These are phyloP conservation scores for Xylaria sp. DNA, from an alignment of 495 filamentous ascomycete species.

Conservation along the genomic window DNA sequence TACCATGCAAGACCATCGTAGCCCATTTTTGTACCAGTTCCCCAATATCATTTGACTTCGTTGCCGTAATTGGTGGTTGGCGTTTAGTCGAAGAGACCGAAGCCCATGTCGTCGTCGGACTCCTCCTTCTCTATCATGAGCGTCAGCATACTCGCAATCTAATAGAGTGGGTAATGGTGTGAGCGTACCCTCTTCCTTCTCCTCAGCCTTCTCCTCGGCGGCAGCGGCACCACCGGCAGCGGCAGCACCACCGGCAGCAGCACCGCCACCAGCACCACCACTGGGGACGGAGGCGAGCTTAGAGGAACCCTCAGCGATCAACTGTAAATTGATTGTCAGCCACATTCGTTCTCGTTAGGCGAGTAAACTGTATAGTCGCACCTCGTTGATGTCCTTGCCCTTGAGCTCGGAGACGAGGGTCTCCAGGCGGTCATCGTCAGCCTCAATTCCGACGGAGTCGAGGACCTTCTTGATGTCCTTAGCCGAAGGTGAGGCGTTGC, in stretches of 20 bases:
- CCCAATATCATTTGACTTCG: constrained; percentile 37
- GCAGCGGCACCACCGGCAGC: constrained; percentile 72
- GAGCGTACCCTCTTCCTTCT: constrained; percentile 73
- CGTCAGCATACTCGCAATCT: constrained; percentile 41
- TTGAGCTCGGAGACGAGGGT: constrained; percentile 89
- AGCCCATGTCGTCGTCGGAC: constrained; percentile 99
- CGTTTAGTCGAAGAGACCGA: constrained; percentile 98
- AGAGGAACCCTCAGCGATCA: constrained; percentile 86
- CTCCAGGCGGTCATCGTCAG: constrained; percentile 83
- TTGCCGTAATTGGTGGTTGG: constrained; percentile 31
- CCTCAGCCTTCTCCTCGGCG: constrained; percentile 72
- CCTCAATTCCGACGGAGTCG: constrained; percentile 93
- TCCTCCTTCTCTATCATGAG: constrained; percentile 67
- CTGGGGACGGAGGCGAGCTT: constrained; percentile 99
- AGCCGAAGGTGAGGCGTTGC: constrained; percentile 88
- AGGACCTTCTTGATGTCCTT: constrained; percentile 91
- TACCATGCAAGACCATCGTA: constrained; percentile 38
- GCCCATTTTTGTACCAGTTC: constrained; percentile 38
- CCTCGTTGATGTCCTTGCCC: constrained; percentile 97
- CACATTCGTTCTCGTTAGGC: constrained; percentile 35
- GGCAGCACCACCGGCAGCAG: constrained; percentile 66
- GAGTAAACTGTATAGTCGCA: constrained; percentile 51
- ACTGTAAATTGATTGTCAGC: constrained; percentile 56
- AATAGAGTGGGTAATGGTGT: background rate
- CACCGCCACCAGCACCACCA: constrained; percentile 78